Base-by-base conservation (phyloP, 768 basidiomycete genomes). In the Plicaturopsis crispa region DNA sequence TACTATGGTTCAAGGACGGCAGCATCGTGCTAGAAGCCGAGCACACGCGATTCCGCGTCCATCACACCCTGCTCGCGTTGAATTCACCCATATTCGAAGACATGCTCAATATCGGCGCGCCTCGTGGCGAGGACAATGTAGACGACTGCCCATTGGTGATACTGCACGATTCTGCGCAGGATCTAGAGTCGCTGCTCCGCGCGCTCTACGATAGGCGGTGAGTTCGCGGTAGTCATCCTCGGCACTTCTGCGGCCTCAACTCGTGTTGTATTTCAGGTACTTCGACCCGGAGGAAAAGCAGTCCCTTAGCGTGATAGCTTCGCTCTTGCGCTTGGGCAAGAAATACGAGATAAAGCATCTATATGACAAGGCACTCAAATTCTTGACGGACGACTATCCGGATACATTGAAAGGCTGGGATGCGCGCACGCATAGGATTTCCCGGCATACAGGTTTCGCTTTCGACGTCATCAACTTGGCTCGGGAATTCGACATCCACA, bases 1-100 rank as follows among this genome's bases (percentile, higher is more conserved):
- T 47, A 12, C 49, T 61, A 4, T 61, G 57, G 43, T 53, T 51
- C 36, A 43, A 50, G 21, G 60, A 61, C 39, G 60, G 60, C 19
- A 60, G 54, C 40, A 46, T 60, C 31, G 52, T 61, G 7, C 41
- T 61, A 13, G 55, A 50, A n/a, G 56, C 54, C 6, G 38, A 44
- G 12, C 40, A 40, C 4, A 22, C 41, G 18, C 20, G 46, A 13
- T 49, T 49, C 30, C 45, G 45, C n/a, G 46, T 47, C 6, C 48
- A 49, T 28, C 41, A 47, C 19, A 43, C 42, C 21, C 43, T 47
- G 32, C 45, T 49, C 13, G 36, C 48, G n/a, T 24, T 36, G 20
- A 42, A 49, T 14, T 47, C 45, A 6, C 39, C 39, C 16, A 35
- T 46, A 18, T 49, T 49, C 19, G 38, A 41, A 7, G 31, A 47